Conservation (phyloP, 805 yeast genomes). For the Myxozyma melibiosi region DNA sequence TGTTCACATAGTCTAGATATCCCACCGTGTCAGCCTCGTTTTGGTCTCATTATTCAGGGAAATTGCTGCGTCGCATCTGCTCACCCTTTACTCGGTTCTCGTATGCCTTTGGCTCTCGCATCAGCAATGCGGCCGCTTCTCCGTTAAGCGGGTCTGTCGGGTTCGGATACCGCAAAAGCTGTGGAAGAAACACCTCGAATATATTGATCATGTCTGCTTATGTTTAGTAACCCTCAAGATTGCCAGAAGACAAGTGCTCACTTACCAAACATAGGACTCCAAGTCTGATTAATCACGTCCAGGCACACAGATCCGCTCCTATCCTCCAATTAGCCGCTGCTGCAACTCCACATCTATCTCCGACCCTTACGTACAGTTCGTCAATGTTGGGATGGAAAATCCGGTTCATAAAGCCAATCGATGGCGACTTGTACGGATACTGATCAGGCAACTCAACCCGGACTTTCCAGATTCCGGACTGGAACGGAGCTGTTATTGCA, state of each 20-base stretch:
- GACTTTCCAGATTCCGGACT: conserved; percentile 85
- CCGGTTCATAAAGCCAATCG: conserved; percentile 88
- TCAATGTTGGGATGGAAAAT: conserved; percentile 96
- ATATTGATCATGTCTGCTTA: conserved; percentile 67
- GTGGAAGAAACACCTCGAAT: conserved; percentile 92
- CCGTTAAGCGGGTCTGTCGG: conserved; percentile 92
- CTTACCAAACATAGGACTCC: conserved; percentile 94
- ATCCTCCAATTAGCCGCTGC: not conserved
- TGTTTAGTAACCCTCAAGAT: not conserved
- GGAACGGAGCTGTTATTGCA: conserved; percentile 66
- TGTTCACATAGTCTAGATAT: conserved; percentile 59
- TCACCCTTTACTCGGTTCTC: conserved; percentile 59
- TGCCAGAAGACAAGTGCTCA: not conserved
- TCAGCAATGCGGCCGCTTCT: conserved; percentile 80
- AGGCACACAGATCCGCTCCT: conserved; percentile 83
- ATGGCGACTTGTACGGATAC: conserved; percentile 94
- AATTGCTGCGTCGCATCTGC: not conserved
- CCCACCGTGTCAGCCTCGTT: not conserved
- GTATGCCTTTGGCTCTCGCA: conserved; percentile 67
- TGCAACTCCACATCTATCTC: not conserved
- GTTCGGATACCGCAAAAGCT: conserved; percentile 85
- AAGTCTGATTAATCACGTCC: conserved; percentile 94
- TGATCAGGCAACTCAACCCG: conserved; percentile 94
- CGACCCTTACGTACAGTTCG: conserved; percentile 49
- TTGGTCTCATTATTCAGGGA: too few species aligned